Conservation (phyloP, 192 early-diverging fungal species). For the Piromyces finnis region DNA sequence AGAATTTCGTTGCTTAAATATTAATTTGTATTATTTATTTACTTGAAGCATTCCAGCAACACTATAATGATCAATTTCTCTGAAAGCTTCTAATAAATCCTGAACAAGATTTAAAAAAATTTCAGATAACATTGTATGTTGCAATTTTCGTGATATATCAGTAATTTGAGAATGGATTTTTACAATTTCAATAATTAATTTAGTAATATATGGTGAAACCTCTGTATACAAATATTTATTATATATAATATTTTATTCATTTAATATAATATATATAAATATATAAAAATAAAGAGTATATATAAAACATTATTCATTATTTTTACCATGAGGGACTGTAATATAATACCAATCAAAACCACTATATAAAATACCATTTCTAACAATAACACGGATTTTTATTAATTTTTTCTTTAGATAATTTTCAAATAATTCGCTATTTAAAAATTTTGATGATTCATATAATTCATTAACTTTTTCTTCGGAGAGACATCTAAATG, state of each 20-base stretch:
- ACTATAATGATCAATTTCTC: slow-evolving; percentile 67
- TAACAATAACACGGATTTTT: slow-evolving; percentile 49
- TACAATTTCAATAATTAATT: slow-evolving; percentile 70
- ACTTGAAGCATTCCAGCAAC: slow-evolving; percentile 82
- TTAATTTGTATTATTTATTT: too few relatives aligned
- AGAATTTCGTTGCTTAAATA: too few relatives aligned
- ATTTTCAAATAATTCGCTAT: slow-evolving; percentile 48
- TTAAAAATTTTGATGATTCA: background rate
- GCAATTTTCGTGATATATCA: slow-evolving; percentile 54
- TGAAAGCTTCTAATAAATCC: slow-evolving; percentile 61
- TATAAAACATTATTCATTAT: too few relatives aligned
- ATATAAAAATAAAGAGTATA: too few relatives aligned
- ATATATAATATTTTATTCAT: background rate
- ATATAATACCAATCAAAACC: slow-evolving; percentile 77
- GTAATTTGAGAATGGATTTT: slow-evolving; percentile 79
- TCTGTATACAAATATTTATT: slow-evolving; percentile 21
- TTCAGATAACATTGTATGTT: slow-evolving; percentile 54
- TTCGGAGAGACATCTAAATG: background rate
- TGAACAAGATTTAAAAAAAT: slow-evolving; percentile 54
- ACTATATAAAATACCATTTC: slow-evolving; percentile 60
- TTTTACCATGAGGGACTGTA: slow-evolving; percentile 47
- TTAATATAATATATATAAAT: too few relatives aligned
- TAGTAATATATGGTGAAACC: slow-evolving; percentile 72
- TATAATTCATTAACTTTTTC: background rate
- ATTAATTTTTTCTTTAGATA: slow-evolving; percentile 63